These are phyloP conservation scores for Gloeopeniophorella convolvens DNA, from an alignment of 768 basidiomycete species.

Conservation along the genomic window DNA sequence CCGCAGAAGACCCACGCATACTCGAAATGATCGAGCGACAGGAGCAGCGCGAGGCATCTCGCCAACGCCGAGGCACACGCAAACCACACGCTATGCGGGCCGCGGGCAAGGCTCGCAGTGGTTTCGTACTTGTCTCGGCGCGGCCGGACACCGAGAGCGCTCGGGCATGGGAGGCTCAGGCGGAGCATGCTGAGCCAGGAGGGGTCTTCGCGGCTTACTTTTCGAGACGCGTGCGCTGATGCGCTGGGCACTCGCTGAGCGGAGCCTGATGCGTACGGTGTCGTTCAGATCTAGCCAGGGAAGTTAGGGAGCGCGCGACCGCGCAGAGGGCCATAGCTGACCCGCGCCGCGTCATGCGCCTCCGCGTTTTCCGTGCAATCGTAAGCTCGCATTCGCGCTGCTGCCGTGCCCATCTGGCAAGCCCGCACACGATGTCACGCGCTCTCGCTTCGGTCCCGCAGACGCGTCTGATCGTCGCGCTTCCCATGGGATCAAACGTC, in stretches of 20 bases:
- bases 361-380: no score
- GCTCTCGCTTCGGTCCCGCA: background rate
- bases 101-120: constrained; percentile 3
- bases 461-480: no score
- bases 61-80: constrained; percentile 2
- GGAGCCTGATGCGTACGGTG: no score
- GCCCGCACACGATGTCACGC: background rate
- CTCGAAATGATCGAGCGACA: constrained; percentile 11
- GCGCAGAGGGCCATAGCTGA: no score
- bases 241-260: no score
- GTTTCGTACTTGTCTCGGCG: constrained; percentile 10
- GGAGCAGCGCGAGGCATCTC: constrained; percentile 5
- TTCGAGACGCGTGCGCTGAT: no score
- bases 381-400: no score
- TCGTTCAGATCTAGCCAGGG: no score
- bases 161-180: background rate
- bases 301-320: no score
- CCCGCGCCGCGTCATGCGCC: no score
- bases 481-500: no score
- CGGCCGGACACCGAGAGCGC: background rate
- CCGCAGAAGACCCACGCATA: constrained; percentile 7
- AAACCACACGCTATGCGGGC: constrained; percentile 7
- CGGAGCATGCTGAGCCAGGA: background rate
- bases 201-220: constrained; percentile 5
- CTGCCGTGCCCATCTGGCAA: background rate